These are phyloP conservation scores for Cladosporium sphaerospermum DNA, from an alignment of 2,329 filamentous ascomycete species.

Conservation along the genomic window DNA sequence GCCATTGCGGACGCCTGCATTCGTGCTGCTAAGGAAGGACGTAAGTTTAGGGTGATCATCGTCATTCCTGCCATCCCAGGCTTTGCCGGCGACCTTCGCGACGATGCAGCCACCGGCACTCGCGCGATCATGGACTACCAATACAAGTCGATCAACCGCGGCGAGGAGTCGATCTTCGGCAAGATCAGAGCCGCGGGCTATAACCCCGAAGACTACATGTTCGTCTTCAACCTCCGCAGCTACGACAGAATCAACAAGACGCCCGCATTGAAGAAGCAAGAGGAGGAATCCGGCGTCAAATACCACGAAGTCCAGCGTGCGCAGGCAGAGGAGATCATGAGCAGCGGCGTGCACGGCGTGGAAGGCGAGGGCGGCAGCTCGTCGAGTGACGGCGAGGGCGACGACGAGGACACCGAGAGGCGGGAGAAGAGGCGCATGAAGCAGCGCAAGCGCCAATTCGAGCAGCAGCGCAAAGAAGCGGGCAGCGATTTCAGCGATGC, in stretches of 20 bases:
- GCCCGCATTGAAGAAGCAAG: slow-evolving; percentile 62
- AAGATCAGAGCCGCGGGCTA: slow-evolving; percentile 68
- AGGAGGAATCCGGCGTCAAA: slow-evolving; percentile 72
- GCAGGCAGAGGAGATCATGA: slow-evolving; percentile 84
- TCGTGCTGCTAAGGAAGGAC: slow-evolving; percentile 68
- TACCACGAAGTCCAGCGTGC: slow-evolving; percentile 85
- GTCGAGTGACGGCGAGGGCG: slow-evolving; percentile 18
- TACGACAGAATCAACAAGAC: slow-evolving; percentile 91
- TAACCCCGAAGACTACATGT: slow-evolving; percentile 75
- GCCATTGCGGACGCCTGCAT: slow-evolving; percentile 90
- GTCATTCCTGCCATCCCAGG: slow-evolving; percentile 88
- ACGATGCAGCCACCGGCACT: slow-evolving; percentile 77
- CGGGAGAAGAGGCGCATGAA: slow-evolving; percentile 38
- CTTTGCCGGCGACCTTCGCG: slow-evolving; percentile 83
- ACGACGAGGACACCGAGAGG: slow-evolving; percentile 23
- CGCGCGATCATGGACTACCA: slow-evolving; percentile 98
- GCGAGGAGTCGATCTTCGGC: slow-evolving; percentile 83
- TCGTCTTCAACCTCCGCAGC: slow-evolving; percentile 86
- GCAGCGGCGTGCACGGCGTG: slow-evolving; percentile 60
- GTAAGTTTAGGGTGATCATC: slow-evolving; percentile 87
- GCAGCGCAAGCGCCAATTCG: slow-evolving; percentile 42
- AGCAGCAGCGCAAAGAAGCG: slow-evolving; percentile 35
- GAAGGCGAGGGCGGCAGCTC: slow-evolving; percentile 27
- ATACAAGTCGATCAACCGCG: slow-evolving; percentile 90
- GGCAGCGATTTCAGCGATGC: slow-evolving; percentile 13